Base-by-base conservation (phyloP, 2,329 filamentous ascomycete genomes). In the Gaeumannomyces tritici region DNA sequence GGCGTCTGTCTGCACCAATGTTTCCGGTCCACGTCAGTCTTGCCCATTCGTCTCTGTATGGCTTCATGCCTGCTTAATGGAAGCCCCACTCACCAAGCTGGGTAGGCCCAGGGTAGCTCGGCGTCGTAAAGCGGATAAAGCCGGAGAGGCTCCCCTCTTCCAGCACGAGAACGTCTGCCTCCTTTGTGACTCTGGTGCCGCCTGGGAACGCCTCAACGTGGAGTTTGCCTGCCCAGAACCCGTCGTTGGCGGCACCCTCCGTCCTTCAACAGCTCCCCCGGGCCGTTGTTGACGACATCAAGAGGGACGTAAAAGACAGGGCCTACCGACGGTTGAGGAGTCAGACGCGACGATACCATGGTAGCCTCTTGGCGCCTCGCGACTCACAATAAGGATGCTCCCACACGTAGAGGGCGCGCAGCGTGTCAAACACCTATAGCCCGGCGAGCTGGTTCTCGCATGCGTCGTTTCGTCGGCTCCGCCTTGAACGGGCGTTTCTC, bases 341-440 rank as follows among this genome's bases (percentile, higher is more conserved):
- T 42, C 18, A 42, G 35, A 8, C 35, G 21, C 12, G 3, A 6
- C 35, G 35, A 42, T 18, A 15, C 8, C 1, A 42, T 4, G 35
- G 18, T 4, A 21, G 3, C 35, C 35, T 15, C 2, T 21, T 12
- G 7, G 7, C 35, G 7, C 5, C 35, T 15, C 2, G 18, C 7
- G 28, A 64, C 67, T 57, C 55, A 69, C 68, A 74, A 60, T 69
- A 72, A 18, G 64, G 65, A 55, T 73, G 71, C 64, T 75, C 74
- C 74, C 73, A 75, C 56, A 76, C 71, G 27, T 68, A 73, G n/a
- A 70, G 59, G 21, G 73, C 72, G 4, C 66, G 63, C 1, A 71
- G 70, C 6, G 71, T 73, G 63, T 75, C 74, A 12, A 71, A 72
- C 26, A 75, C 63, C 64, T 69, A 71, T 24, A 60, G 60, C 13